Base-by-base conservation (phyloP, 2,329 filamentous ascomycete genomes). In the Neocucurbitaria cava region DNA sequence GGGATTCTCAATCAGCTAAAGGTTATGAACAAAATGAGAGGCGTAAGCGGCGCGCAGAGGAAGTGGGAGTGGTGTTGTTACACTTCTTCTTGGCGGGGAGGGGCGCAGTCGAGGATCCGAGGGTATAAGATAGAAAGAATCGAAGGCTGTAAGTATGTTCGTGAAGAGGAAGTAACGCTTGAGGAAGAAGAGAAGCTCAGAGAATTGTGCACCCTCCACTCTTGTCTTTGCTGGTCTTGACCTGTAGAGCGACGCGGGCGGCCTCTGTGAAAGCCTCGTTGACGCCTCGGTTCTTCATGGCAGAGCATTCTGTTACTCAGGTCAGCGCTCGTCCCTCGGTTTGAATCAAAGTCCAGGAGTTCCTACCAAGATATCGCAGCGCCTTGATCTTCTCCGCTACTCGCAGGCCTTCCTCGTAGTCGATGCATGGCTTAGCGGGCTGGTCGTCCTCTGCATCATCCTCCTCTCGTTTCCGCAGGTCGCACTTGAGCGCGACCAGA, bases 181-280 rank as follows among this genome's bases (percentile, higher is more conserved):
- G 20, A 15, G 13, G 18, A 20, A 20, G 13, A 17, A 6, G 11
- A 17, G n/a, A 17, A 10, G 38, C 36, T 61, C 54, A 69, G 26
- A 68, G 54, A 54, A 81, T 68, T 18, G 68, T 69, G 62, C 77
- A 80, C 43, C 74, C 72, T 58, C 68, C 68, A 45, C 76, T 72
- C 64, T 79, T 79, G 67, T 82, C 79, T 64, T 79, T 82, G 59
- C 73, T 75, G 49, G 76, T 79, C 75, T 83, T 83, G 63, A 83
- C 81, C 53, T 78, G 76, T 26, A 99, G 82, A 13, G 95, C 95
- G 31, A 99, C 95, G 70, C 96, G 89, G 21, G 95, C 94, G 36
- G 95, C 95, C 81, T 99, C 95, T 36, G 95, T 98, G 72, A 99
- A 99, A 39, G 95, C 95, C 78, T 99, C 95, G 78, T 98, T 97